Conservation (phyloP, 352 stramenopile species). For the Globisporangium yorkense region DNA sequence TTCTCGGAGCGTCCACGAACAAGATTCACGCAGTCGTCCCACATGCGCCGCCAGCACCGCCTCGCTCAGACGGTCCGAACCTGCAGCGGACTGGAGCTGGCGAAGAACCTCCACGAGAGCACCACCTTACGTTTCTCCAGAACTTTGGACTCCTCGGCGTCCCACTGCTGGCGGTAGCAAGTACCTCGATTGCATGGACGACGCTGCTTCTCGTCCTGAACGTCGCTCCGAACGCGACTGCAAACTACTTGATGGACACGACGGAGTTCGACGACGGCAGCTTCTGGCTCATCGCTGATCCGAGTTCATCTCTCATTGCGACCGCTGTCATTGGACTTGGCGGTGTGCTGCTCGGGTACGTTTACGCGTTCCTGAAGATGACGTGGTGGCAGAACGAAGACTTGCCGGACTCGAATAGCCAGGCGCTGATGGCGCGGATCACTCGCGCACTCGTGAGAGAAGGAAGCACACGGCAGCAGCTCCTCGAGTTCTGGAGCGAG, state of each 20-base stretch:
- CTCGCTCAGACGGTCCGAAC: not conserved
- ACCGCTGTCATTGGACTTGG: constrained; percentile 16
- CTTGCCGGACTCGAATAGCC: constrained; percentile 5
- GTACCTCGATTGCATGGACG: constrained; percentile 26
- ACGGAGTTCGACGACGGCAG: constrained; percentile 32
- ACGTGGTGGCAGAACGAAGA: constrained; percentile 17
- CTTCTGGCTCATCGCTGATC: constrained; percentile 37
- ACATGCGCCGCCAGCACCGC: not conserved
- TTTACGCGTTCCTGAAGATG: constrained; percentile 25
- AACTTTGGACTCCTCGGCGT: constrained; percentile 24
- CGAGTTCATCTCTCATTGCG: constrained; percentile 10
- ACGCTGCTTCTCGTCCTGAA: constrained; percentile 34
- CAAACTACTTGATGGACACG: constrained; percentile 48
- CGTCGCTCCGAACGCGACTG: constrained; percentile 25
- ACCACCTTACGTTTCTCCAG: constrained; percentile 20
- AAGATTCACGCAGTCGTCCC: not conserved
- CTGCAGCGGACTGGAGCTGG: not conserved
- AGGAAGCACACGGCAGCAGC: not conserved
- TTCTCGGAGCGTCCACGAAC: not conserved
- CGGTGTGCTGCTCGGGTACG: constrained; percentile 18
- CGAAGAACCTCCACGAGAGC: not conserved
- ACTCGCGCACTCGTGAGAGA: constrained; percentile 4
- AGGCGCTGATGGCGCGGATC: constrained; percentile 1
- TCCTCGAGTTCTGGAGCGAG: constrained; percentile 17
- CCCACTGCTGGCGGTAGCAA: constrained; percentile 15